A percentile compares a stretch with the other conserved stretches of the same genome.
These are phyloP conservation scores for Hippophae gyantsensis DNA, from an alignment of 306 rosid species.

Conservation along the genomic window DNA sequence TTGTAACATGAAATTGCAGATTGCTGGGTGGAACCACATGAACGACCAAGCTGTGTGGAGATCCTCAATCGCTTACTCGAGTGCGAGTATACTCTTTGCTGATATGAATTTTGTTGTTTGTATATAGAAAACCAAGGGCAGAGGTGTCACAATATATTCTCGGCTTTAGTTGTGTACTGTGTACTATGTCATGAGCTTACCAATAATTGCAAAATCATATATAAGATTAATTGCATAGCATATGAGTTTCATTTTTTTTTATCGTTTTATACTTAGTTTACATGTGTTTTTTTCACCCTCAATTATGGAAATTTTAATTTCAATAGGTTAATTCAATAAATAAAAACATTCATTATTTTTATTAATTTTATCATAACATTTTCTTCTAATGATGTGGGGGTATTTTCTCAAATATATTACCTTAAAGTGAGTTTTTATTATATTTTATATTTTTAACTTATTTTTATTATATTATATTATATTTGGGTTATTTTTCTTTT, in stretches of 20 bases:
- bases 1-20: constrained; percentile 32
- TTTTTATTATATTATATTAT: too few relatives aligned
- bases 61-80: constrained; percentile 76
- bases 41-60: constrained; percentile 87
- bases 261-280: neutral
- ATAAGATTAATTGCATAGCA: neutral
- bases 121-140: constrained; percentile 65
- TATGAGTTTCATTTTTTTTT: constrained; percentile 3
- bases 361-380: too few relatives aligned
- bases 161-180: constrained; percentile 51
- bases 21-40: constrained; percentile 79
- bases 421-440: too few relatives aligned
- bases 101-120: constrained; percentile 32
- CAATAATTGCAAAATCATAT: constrained; percentile 29
- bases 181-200: constrained; percentile 36
- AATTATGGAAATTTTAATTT: too few relatives aligned
- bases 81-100: constrained; percentile 74
- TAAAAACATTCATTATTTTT: too few relatives aligned
- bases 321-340: too few relatives aligned
- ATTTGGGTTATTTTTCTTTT: too few relatives aligned
- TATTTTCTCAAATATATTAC: too few relatives aligned
- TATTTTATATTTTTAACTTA: too few relatives aligned
- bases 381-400: too few relatives aligned
- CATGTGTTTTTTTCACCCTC: too few relatives aligned
- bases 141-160: constrained; percentile 56